These are phyloP conservation scores for Pyrenophora tritici-repentis DNA, from an alignment of 2,329 filamentous ascomycete genomes.

Conservation along the genomic window DNA sequence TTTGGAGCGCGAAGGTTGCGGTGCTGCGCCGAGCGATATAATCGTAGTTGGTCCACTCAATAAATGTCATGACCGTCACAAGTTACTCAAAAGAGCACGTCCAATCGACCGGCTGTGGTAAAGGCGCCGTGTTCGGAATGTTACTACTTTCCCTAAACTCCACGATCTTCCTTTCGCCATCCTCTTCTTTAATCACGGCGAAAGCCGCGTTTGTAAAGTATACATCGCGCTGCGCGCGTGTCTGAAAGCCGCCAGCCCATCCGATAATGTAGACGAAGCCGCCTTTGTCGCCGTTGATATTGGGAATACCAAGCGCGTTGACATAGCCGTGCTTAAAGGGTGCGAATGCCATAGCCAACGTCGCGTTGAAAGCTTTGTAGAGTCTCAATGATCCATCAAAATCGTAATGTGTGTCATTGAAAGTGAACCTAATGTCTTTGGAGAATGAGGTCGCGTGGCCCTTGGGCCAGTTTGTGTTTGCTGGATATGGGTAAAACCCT, in stretches of 20 bases:
- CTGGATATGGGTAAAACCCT: conserved; percentile 43
- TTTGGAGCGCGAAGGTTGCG: neutral
- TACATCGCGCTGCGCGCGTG: conserved; percentile 24
- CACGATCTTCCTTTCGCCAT: conserved; percentile 33
- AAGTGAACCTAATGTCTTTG: conserved; percentile 34
- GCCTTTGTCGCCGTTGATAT: conserved; percentile 37
- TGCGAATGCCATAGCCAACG: conserved; percentile 31
- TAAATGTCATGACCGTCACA: neutral
- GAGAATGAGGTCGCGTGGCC: conserved; percentile 33
- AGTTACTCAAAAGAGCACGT: conserved; percentile 25
- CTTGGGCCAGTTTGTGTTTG: conserved; percentile 35
- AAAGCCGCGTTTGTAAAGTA: conserved; percentile 42
- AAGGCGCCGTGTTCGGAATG: conserved; percentile 34
- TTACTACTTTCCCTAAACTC: conserved; percentile 42
- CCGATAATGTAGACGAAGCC: conserved; percentile 42
- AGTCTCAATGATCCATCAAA: conserved; percentile 33
- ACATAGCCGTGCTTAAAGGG: conserved; percentile 40
- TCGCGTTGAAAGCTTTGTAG: conserved; percentile 36
- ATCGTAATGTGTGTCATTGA: conserved; percentile 42
- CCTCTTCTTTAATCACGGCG: conserved; percentile 32
- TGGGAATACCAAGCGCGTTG: conserved; percentile 35
- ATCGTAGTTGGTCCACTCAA: neutral
- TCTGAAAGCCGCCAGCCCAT: conserved; percentile 39
- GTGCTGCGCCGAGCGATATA: neutral
- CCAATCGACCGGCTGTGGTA: conserved; percentile 32